A percentile compares a stretch with the other conserved stretches of the same genome.
Evolutionary conservation across 2,329 filamentous ascomycete species (phyloP).

Genomic region (Aureobasidium musti): DNA sequence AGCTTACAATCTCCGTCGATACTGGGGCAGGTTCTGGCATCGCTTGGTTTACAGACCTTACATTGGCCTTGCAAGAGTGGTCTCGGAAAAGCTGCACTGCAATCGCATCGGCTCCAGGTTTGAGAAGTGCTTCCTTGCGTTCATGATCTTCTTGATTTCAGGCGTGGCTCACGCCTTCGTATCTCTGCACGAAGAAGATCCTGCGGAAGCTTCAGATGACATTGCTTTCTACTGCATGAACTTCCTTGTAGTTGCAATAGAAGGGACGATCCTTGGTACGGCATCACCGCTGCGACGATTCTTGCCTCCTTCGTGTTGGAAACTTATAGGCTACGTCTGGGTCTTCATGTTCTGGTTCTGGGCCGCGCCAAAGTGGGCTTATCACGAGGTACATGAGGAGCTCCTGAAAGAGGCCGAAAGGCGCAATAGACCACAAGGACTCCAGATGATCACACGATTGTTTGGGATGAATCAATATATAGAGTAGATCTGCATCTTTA

Average conservation of each 20-base stretch:
- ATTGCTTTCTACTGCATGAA: slow-evolving; percentile 6
- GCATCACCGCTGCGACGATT: background rate
- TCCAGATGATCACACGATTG: background rate
- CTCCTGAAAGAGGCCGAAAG: background rate
- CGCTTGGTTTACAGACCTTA: slow-evolving; percentile 5
- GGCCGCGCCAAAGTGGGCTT: slow-evolving; percentile 12
- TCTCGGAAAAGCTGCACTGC: background rate
- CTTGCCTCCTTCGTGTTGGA: background rate
- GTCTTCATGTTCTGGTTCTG: slow-evolving; percentile 18
- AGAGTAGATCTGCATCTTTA: too few relatives aligned
- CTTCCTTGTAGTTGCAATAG: background rate
- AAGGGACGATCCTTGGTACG: background rate
- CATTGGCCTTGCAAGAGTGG: background rate
- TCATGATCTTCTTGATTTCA: background rate
- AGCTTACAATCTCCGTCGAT: slow-evolving; percentile 27
- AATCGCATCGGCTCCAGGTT: background rate
- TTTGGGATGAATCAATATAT: background rate
- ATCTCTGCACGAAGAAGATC: background rate
- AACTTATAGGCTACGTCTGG: background rate
- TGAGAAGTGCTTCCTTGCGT: background rate
- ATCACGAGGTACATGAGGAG: slow-evolving; percentile 5
- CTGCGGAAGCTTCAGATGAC: background rate
- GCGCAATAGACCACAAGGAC: background rate
- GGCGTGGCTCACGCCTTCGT: background rate
- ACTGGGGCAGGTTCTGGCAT: slow-evolving; percentile 32